Percentiles rank a stretch among this genome's conserved stretches.
Evolutionary conservation across 2,329 filamentous ascomycete species (phyloP).

Genomic region (Penicillium oxalicum): DNA sequence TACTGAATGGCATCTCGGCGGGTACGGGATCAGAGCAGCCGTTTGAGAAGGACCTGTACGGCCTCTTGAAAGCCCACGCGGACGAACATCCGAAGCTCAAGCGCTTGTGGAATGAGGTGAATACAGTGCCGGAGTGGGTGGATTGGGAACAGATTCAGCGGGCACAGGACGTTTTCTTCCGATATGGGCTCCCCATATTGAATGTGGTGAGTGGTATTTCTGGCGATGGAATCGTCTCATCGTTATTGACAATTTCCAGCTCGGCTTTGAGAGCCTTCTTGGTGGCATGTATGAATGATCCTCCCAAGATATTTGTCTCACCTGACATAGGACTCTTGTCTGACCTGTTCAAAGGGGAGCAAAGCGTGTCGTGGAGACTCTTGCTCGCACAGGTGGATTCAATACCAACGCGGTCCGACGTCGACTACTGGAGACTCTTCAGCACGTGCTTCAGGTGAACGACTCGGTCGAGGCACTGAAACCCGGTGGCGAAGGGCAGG

Average conservation of each 20-base stretch:
- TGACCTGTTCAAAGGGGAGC: conserved; percentile 48
- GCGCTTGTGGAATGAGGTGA: conserved; percentile 61
- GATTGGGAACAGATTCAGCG: conserved; percentile 69
- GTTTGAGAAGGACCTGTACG: conserved; percentile 56
- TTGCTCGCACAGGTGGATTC: conserved; percentile 70
- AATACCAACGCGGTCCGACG: conserved; percentile 60
- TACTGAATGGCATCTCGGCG: conserved; percentile 55
- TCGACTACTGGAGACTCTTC: conserved; percentile 65
- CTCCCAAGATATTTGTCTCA: neutral
- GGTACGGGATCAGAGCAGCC: conserved; percentile 12
- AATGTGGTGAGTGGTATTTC: conserved; percentile 41
- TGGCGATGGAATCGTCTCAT: neutral
- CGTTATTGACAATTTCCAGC: conserved; percentile 6
- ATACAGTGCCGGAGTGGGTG: conserved; percentile 66
- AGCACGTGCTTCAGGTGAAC: conserved; percentile 68
- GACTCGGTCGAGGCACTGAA: conserved; percentile 58
- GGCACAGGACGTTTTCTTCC: conserved; percentile 71
- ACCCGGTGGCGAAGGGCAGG: conserved; percentile 61
- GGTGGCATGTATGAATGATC: conserved; percentile 23
- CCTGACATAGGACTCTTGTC: neutral
- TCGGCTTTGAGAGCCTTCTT: conserved; percentile 28
- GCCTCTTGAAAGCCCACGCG: conserved; percentile 55
- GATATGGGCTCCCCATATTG: conserved; percentile 63
- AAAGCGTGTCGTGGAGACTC: conserved; percentile 66
- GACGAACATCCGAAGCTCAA: conserved; percentile 50